Evolutionary conservation across 78 protist genomes (phyloP).

Genomic region (Dictyostelium capitatum): DNA sequence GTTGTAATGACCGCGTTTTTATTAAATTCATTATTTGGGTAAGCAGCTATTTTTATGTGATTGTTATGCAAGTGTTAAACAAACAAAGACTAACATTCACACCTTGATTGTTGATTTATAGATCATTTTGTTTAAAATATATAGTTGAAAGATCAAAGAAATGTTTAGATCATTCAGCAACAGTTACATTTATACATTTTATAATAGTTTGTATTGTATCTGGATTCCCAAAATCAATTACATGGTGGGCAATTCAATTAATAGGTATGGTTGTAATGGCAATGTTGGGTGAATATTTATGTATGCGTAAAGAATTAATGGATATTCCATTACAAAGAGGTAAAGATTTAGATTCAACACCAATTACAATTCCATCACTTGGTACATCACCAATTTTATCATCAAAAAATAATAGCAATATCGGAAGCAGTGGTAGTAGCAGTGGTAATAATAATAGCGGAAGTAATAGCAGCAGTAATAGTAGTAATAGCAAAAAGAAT

Average conservation of each 20-base stretch:
- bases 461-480: background rate
- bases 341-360: constrained; percentile 69
- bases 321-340: constrained; percentile 73
- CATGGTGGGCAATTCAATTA: constrained; percentile 75
- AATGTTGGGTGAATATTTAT: constrained; percentile 79
- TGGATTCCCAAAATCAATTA: constrained; percentile 70
- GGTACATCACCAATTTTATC: background rate
- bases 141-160: constrained; percentile 81
- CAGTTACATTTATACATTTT: constrained; percentile 79
- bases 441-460: background rate
- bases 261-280: constrained; percentile 70
- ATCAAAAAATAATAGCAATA: constrained; percentile 21
- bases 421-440: background rate
- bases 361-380: constrained; percentile 15
- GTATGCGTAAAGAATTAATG: constrained; percentile 82
- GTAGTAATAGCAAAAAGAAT: background rate
- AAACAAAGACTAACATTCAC: background rate
- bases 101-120: background rate
- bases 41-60: background rate
- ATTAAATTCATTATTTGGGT: constrained; percentile 73
- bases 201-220: constrained; percentile 42
- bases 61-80: background rate
- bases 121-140: constrained; percentile 78
- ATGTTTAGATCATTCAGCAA: constrained; percentile 83
- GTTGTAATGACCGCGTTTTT: constrained; percentile 23